Evolutionary conservation across 2,329 filamentous ascomycete genomes (phyloP).

Genomic region (Alternaria dauci): DNA sequence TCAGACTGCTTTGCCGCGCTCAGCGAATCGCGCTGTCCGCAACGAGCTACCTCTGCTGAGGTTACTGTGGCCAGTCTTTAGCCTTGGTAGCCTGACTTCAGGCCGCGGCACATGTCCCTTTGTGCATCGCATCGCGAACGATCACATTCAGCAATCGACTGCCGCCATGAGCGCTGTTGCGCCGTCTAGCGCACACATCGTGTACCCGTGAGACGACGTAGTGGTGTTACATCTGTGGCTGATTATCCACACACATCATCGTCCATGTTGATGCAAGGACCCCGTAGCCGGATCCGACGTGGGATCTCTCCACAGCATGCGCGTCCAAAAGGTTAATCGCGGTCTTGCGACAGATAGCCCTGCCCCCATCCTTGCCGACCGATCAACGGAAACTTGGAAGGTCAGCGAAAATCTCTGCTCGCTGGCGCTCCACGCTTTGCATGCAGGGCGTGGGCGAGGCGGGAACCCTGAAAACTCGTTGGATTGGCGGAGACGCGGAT

Average conservation of each 20-base stretch:
- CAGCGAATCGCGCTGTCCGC: constrained; percentile 9
- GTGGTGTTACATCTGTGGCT: constrained; percentile 4
- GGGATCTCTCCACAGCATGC: constrained; percentile 2
- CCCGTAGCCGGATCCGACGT: neutral
- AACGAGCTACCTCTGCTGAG: constrained; percentile 1
- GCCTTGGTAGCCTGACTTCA: neutral
- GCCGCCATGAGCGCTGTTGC: constrained; percentile 7
- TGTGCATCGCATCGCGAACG: neutral
- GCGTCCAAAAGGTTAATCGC: constrained; percentile 2
- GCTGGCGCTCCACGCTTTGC: constrained; percentile 12
- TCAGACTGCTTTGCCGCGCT: constrained; percentile 16
- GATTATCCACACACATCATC: constrained; percentile 2
- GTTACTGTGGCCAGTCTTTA: constrained; percentile 5
- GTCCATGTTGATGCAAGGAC: neutral
- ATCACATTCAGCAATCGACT: constrained; percentile 3
- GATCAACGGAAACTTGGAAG: constrained; percentile 5
- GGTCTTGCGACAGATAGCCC: neutral
- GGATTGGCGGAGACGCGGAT: constrained; percentile 9
- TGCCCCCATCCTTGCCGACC: constrained; percentile 1
- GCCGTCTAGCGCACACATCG: constrained; percentile 4
- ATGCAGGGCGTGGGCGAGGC: constrained; percentile 12
- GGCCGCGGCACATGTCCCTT: constrained; percentile 1
- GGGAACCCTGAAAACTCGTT: constrained; percentile 6
- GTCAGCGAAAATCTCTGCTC: constrained; percentile 19
- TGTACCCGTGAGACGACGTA: constrained; percentile 5